Conservation (phyloP, 768 basidiomycete genomes). For the Amanita muscaria region DNA sequence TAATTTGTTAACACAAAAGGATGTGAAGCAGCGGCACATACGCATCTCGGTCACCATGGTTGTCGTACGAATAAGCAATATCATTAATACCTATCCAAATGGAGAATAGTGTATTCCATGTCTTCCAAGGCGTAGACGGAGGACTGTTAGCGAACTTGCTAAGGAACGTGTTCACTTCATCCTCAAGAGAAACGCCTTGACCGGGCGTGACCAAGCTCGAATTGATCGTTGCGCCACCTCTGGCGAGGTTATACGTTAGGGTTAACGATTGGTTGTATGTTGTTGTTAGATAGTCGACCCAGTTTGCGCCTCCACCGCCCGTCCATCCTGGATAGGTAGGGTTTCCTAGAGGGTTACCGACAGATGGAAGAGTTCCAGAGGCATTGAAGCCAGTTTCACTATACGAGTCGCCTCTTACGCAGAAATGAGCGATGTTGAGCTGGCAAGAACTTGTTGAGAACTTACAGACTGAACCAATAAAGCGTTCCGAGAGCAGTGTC, state of each 20-base stretch:
- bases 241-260: conserved; percentile 59
- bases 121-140: conserved; percentile 44
- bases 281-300: too few species aligned
- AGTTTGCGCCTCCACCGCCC: conserved; percentile 42
- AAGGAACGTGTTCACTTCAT: conserved; percentile 58
- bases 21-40: conserved; percentile 19
- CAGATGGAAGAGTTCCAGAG: conserved; percentile 29
- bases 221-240: conserved; percentile 59
- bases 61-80: conserved; percentile 46
- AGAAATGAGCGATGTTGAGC: background rate
- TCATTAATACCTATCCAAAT: conserved; percentile 73
- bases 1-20: background rate
- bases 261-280: conserved; percentile 44
- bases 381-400: conserved; percentile 45
- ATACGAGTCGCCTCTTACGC: conserved; percentile 47
- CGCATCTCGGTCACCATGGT: conserved; percentile 39
- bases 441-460: background rate
- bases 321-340: conserved; percentile 47
- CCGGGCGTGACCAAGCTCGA: conserved; percentile 46
- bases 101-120: conserved; percentile 48
- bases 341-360: conserved; percentile 44
- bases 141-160: conserved; percentile 39
- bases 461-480: conserved; percentile 55
- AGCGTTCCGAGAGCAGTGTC: too few species aligned
- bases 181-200: conserved; percentile 41